Base-by-base conservation (phyloP, 345 rosid species). In the Pseudoturritis turrita region DNA sequence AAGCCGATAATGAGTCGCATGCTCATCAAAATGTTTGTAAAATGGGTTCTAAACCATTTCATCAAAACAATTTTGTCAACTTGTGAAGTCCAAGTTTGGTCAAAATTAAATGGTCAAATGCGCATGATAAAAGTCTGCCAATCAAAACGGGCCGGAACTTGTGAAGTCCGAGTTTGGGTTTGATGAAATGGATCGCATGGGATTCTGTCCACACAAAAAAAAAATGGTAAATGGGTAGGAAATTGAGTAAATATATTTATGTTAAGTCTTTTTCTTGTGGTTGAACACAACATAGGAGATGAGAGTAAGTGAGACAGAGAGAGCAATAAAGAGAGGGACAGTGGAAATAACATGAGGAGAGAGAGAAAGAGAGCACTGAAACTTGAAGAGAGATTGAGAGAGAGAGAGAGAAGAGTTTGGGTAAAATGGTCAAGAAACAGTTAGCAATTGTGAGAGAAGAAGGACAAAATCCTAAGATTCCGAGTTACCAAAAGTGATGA, bases 401-500 rank as follows among this genome's bases (percentile, higher is more conserved):
- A 7, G 18, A 51, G 41, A 15, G 54, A 41, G 22, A 14, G 40
- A 18, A 62, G 56, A 64, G n/a, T 43, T 31, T 10, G 68, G 73
- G 73, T 51, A 61, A 75, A 61, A 60, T 56, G 60, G 43, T 65
- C 43, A 65, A 56, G 56, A 73, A 52, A 68, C 79, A 68, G 74
- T 68, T 75, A 53, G 67, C n/a, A 37, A 73, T 3, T 22, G 62
- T 60, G 63, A 19, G 46, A 62, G 67, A 81, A 46, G 79, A 81
- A 81, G n/a, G 78, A 84, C 84, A 86, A 87, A 87, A 87, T 80
- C 80, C 86, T 81, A 80, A 92, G 96, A 92, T 92, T 81, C 96
- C 84, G 69, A 64, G 73, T 88, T 92, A 82, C 96, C 85, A 58
- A 79, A 82, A 86, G 76, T 56, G 76, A 72, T n/a, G 87, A 79